These are phyloP conservation scores for Nicotiana tabacum DNA, from an alignment of 257 asterid species.

Conservation along the genomic window DNA sequence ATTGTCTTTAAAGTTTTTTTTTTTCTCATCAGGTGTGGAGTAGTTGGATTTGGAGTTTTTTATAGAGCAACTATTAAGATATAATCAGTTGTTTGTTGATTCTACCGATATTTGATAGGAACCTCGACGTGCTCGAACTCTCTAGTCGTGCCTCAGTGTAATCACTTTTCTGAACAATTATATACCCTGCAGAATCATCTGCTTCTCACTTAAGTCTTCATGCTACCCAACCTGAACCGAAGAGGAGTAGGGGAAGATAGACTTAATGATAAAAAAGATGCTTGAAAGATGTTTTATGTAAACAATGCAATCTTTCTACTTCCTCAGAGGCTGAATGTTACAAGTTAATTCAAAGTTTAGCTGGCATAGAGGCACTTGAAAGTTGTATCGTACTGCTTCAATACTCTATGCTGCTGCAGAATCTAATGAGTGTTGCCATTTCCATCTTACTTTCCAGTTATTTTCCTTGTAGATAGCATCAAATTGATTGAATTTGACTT, in stretches of 20 bases:
- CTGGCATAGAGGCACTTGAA: not conserved
- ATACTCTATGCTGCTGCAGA: not conserved
- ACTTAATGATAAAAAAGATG: not conserved
- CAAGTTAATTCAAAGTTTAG: not conserved
- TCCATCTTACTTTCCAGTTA: not conserved
- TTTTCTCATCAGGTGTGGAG: not conserved
- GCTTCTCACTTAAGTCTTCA: not conserved
- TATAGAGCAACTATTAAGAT: not conserved
- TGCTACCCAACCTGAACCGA: not conserved
- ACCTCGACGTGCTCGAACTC: not conserved
- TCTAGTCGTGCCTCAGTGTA: not conserved
- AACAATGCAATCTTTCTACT: not conserved
- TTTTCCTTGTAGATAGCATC: not conserved
- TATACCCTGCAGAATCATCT: not conserved
- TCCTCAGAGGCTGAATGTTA: not conserved
- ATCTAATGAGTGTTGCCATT: not conserved
- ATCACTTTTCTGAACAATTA: not conserved
- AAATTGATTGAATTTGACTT: not conserved
- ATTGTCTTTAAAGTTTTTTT: not conserved
- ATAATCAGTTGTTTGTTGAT: not conserved
- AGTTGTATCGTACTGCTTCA: not conserved
- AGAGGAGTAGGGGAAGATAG: not conserved
- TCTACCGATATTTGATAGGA: not conserved
- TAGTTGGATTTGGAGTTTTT: not conserved
- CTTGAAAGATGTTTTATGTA: not conserved